Evolutionary conservation across 306 rosid genomes (phyloP).

Genomic region (Vigna reflexopilosa): DNA sequence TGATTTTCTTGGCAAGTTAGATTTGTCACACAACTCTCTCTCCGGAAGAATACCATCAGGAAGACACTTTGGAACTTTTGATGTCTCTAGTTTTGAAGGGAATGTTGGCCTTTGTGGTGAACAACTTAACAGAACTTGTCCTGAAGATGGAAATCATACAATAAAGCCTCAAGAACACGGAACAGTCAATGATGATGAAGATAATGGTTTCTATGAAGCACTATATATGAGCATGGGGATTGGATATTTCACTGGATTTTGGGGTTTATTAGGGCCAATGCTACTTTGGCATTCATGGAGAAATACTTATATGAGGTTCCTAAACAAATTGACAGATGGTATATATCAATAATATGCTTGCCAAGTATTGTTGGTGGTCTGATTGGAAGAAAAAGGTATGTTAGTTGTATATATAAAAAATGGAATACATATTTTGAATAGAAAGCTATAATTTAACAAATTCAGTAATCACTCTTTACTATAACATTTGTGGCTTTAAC

Average conservation of each 20-base stretch:
- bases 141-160: neutral
- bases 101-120: constrained; percentile 25
- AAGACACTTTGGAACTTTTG: neutral
- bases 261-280: constrained; percentile 1
- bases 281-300: constrained; percentile 4
- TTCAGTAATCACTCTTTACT: no score
- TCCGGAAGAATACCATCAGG: constrained; percentile 10
- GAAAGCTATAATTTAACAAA: no score
- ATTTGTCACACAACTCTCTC: constrained; percentile 14
- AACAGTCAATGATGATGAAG: neutral
- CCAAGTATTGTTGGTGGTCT: no score
- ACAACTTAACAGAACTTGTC: constrained; percentile 11
- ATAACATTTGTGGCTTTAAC: no score
- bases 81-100: constrained; percentile 4
- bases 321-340: no score
- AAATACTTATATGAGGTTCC: neutral
- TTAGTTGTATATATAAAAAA: no score
- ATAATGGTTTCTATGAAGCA: neutral
- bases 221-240: constrained; percentile 29
- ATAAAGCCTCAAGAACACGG: no score
- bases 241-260: constrained; percentile 15
- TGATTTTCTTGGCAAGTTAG: neutral
- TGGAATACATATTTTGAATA: no score
- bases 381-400: no score
- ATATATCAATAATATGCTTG: no score